Base-by-base conservation (phyloP, 257 asterid species). In the Fraxinus americana region DNA sequence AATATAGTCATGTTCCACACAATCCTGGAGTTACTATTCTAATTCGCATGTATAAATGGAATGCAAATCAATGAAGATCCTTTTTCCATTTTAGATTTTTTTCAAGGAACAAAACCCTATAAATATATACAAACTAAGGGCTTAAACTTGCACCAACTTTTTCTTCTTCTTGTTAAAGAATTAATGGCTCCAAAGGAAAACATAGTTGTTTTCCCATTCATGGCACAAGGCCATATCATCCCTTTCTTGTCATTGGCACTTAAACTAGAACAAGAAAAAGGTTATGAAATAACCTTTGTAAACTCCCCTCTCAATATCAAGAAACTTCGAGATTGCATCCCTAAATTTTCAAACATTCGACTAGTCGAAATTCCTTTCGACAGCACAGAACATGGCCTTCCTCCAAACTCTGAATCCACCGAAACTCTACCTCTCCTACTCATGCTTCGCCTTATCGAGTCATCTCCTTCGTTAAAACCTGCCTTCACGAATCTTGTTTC, bases 181-280 rank as follows among this genome's bases (percentile, higher is more conserved):
- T 8, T 41, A 41, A 41, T 41, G 48, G 48, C 48, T 41, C 48
- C 59, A 14, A 71, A 36, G 30, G 81, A 70, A 34, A 67, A 74
- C 67, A 76, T 81, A 72, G 67, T 81, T 9, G 43, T 81, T 11
- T 77, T 81, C 38, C 85, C 85, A 19, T 81, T 81, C 82, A 77
- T 77, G 85, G 66, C 82, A 38, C 82, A 81, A 77, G 79, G 82
- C 38, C 85, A 81, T 12, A 77, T 81, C 17, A 81, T 67, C 52
- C 85, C 85, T 7, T 81, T 81, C 45, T 67, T 81, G 48, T 78
- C 82, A 36, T 77, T 81, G 38, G 82, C 79, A 14, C 25, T 59
- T 59, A 70, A 72, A 27, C 19, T 77, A 12, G 41, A 36, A 27
- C 54, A 77, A 66, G 67, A 77, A 66, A 71, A 71, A 0, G 65